Evolutionary conservation across 768 basidiomycete genomes (phyloP), one percentile per base, ranked within the genome.

Genomic region (Pulveroboletus sp.): DNA sequence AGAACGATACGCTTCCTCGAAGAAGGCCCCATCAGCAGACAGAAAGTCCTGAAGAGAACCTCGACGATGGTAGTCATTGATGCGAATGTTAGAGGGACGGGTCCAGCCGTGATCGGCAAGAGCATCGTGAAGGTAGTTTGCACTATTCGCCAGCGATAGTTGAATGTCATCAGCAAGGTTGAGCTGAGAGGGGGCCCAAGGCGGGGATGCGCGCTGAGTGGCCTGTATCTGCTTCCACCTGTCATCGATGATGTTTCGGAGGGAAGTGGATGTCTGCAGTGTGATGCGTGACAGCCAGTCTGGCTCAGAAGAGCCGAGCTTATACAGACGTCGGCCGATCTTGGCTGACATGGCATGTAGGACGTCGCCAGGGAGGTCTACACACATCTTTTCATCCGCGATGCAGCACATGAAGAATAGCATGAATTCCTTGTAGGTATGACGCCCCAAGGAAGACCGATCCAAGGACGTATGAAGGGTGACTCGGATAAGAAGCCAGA

Each of bases 391-490:
- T 5, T 57, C 23, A 5, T 57, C 27, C 2, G 73, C 53, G 3
- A 67, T 47, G 19, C 51, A 31, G 4, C 68, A 54, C 31, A 73
- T 56, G 43, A 78, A 61, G 40, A 69, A 78, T 2, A 73, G 34
- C 58, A 79, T 72, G 59, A 82, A 81, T 2, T 32, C 12, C 46
- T 82, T 81, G 64, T 82, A 82, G 0, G 60, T 57, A 11, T 31
- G 37, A 16, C 38, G 3, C 2, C 53, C 59, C 4, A 45, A 35
- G 34, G 46, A 14, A 17, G 43, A 45, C 16, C 33, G 47, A 14
- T 50, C 51, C 9, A 72, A 33, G 0, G 72, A 47, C 1, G 67
- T 69, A 39, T 74, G 72, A n/a, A 74, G 29, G 2, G 50, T 47
- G 1, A 73, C 62, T 21, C 68, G 61, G 24, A 72, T 50, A 14